A percentile compares a stretch with the other conserved stretches of the same genome.
Evolutionary conservation across 345 rosid genomes (phyloP).

Genomic region (Acer negundo): DNA sequence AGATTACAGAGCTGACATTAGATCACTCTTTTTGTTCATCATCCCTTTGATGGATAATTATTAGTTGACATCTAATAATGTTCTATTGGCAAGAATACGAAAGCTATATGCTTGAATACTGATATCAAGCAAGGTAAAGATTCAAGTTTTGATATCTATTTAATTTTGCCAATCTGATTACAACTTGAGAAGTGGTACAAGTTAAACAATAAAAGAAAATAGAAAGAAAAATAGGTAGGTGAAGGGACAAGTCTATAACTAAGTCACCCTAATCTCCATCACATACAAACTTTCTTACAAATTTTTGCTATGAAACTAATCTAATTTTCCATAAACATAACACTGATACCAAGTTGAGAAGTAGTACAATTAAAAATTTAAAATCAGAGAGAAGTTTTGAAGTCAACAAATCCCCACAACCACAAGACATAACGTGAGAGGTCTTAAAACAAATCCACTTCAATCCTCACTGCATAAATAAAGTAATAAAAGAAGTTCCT

Average conservation of each 20-base stretch:
- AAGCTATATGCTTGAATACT: not conserved
- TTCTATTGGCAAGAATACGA: not conserved
- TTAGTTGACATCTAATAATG: not conserved
- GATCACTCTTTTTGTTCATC: not conserved
- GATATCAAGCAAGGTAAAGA: not conserved
- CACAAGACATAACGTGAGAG: not conserved
- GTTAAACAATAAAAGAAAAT: not conserved
- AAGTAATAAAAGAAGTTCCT: not conserved
- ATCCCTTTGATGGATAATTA: not conserved
- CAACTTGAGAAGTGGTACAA: not conserved
- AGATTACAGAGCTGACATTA: constrained; percentile 18
- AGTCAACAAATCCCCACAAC: not conserved
- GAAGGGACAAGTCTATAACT: not conserved
- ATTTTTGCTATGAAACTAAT: not conserved
- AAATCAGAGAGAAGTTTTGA: not conserved
- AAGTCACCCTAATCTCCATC: not conserved
- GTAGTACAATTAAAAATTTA: not conserved
- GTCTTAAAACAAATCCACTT: constrained; percentile 2
- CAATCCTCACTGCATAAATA: not conserved
- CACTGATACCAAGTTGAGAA: not conserved
- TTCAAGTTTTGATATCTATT: not conserved
- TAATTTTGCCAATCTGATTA: not conserved
- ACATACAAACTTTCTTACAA: not conserved
- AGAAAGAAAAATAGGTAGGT: not conserved
- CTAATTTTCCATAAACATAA: not conserved